A percentile compares a stretch with the other conserved stretches of the same genome.
Conservation (phyloP, 768 basidiomycete species). For the Suillus bovinus region DNA sequence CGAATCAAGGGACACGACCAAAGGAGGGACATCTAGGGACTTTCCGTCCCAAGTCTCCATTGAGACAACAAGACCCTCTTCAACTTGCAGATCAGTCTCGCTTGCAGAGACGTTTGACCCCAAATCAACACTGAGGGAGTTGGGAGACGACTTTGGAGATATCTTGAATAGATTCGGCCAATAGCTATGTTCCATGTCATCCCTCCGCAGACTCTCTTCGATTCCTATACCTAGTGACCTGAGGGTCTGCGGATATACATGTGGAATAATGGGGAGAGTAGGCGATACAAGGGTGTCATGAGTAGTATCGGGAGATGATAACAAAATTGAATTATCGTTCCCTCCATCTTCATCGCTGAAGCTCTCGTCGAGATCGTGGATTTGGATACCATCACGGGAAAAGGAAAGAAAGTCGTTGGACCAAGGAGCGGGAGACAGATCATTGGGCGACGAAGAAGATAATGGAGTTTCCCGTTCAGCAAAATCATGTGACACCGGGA, state of each 20-base stretch:
- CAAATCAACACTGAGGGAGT: neutral
- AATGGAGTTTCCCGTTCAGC: neutral
- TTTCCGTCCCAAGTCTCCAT: constrained; percentile 1
- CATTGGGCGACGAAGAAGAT: neutral
- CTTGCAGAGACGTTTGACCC: neutral
- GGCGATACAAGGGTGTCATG: neutral
- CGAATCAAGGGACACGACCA: neutral
- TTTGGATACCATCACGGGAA: neutral
- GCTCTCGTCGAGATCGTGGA: too few relatives aligned
- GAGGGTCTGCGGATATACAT: neutral
- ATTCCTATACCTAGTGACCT: neutral
- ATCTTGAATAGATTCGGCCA: neutral
- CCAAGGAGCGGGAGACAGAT: too few relatives aligned
- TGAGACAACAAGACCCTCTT: neutral
- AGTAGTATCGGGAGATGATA: neutral
- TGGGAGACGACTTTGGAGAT: neutral
- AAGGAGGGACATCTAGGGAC: neutral
- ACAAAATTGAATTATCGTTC: neutral
- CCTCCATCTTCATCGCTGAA: neutral
- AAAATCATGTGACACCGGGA: neutral
- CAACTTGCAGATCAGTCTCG: neutral
- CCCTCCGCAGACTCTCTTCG: neutral
- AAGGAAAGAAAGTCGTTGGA: neutral
- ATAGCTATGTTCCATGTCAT: neutral
- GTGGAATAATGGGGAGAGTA: neutral